Base-by-base conservation (phyloP, 1,139 yeast species). In the Candida freyschussii region DNA sequence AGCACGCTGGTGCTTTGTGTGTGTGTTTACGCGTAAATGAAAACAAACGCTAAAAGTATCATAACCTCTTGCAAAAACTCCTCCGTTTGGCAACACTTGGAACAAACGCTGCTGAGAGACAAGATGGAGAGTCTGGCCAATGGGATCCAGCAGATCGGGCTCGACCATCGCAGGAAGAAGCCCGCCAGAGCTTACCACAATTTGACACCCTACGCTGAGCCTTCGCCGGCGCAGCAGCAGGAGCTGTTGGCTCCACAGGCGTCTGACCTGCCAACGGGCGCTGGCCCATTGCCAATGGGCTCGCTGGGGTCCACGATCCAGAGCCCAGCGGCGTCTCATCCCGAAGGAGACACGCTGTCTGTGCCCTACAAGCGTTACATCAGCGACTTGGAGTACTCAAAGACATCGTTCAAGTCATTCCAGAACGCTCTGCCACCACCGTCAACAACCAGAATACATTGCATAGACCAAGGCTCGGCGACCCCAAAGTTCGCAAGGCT, bases 391-490 rank as follows among this genome's bases (percentile, higher is more conserved):
- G 52, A 49, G 32, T 49, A 39, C 41, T 33, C 22, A 20, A 4
- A 17, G 8, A 23, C 27, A 7, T 15, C 39, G 1, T 50, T 50
- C 43, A 43, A 39, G 18, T 34, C 55, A 0, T 46, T 41, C 26
- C 41, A 43, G 27, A 40, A 49, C 28, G 44, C 47, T 1, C 25
- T 46, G 3, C 53, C 55, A 3, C 95, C 97, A 18, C 96, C 97
- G 1, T 67, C 77, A 11, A 80, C 95, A 0, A 84, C 91, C 2
- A 80, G 77, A 45, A 84, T 67, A 52, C 68, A 67, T 34, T 72
- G 82, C 3, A 63, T 74, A 13, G 97, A 91, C 53, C 95, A 87
- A 53, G 95, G 95, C 4, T 73, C 81, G 4, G 75, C 96, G 3
- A 77, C 84, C 19, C 89, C 97, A 11, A 76, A 85, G 43, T 79